Conservation (phyloP, 2,329 filamentous ascomycete genomes). For the Colletotrichum graminicola region DNA sequence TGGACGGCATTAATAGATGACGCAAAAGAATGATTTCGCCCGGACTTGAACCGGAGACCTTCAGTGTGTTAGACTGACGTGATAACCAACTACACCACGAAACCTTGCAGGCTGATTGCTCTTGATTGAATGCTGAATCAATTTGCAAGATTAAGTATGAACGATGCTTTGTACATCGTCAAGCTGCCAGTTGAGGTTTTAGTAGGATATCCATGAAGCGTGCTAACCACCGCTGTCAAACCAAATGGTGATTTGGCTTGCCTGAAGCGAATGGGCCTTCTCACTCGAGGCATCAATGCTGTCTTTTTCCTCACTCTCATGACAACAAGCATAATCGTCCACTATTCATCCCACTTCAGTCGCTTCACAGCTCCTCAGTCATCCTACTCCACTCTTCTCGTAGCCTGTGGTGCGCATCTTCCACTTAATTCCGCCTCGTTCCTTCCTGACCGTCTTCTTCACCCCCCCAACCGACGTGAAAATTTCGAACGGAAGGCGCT, state of each 20-base stretch:
- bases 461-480: not conserved
- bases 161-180: rapidly evolving
- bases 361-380: not conserved
- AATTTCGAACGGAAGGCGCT: conserved; percentile 7
- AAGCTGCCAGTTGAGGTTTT: not conserved
- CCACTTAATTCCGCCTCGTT: not conserved
- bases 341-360: not conserved
- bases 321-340: not conserved
- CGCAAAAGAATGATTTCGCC: conserved; percentile 15
- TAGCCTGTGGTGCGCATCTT: not conserved
- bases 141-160: not conserved
- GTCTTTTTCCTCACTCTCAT: too few relatives aligned
- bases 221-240: rapidly evolving
- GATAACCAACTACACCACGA: conserved; percentile 60
- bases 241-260: not conserved
- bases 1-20: not conserved
- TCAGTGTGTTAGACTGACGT: conserved; percentile 60
- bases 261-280: not conserved
- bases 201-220: not conserved
- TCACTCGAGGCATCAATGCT: not conserved
- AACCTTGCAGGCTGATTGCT: not conserved
- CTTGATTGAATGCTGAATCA: too few relatives aligned
- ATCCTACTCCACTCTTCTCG: not conserved
- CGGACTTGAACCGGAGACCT: conserved; percentile 42
- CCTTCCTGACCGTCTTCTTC: not conserved